Conservation (phyloP, 768 basidiomycete species). For the Lactifluus volemus region DNA sequence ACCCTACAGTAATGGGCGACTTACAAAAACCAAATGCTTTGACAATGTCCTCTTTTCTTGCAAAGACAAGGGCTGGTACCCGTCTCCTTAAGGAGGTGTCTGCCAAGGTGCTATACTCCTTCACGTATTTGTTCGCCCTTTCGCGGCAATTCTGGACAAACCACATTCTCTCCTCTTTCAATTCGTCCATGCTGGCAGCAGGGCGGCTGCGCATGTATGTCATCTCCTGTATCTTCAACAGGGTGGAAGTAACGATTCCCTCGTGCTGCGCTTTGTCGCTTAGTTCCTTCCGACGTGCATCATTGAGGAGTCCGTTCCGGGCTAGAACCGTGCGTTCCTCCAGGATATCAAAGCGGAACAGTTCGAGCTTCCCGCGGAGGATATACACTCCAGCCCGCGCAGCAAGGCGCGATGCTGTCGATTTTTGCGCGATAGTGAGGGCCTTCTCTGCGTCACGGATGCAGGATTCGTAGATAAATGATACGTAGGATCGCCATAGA, state of each 20-base stretch:
- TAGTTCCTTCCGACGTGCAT: neutral
- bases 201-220: conserved; percentile 24
- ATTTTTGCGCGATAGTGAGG: conserved; percentile 19
- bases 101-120: conserved; percentile 21
- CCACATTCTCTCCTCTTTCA: conserved; percentile 23
- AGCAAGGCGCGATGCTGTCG: conserved; percentile 25
- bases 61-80: conserved; percentile 22
- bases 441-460: conserved; percentile 23
- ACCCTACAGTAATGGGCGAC: neutral
- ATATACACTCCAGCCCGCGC: conserved; percentile 20
- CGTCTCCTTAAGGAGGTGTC: conserved; percentile 16
- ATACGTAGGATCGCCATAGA: conserved; percentile 21
- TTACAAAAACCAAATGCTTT: conserved; percentile 24
- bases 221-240: neutral
- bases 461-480: conserved; percentile 25
- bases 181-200: neutral
- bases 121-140: conserved; percentile 19
- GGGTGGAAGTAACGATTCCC: neutral
- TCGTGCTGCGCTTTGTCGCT: neutral
- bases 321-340: conserved; percentile 5
- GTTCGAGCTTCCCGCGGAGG: conserved; percentile 24
- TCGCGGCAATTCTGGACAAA: conserved; percentile 22
- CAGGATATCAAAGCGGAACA: conserved; percentile 22
- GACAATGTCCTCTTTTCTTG: conserved; percentile 24
- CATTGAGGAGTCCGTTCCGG: neutral